Base-by-base conservation (phyloP, 805 yeast genomes). In the Wickerhamomyces canadensis region DNA sequence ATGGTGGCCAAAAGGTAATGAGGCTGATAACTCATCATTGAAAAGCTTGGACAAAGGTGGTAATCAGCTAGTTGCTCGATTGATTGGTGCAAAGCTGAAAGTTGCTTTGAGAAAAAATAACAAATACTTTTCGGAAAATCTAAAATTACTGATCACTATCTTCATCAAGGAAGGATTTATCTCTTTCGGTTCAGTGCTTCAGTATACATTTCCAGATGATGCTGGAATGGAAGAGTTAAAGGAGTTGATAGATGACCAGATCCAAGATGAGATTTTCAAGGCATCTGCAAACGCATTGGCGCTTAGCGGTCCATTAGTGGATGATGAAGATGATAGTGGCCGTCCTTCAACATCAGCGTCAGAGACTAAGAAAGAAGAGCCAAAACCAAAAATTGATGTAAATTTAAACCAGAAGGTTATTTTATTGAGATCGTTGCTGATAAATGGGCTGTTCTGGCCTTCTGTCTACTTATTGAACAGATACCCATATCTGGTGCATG, bases 281-380 rank as follows among this genome's bases (percentile, higher is more conserved):
- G 81, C 89, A 0, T 70, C 75, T 18, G 81, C 85, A 0, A 84
- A 82, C 43, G 95, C 95, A 0, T 62, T 89, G 34, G 93, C 97
- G 0, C 56, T 88, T 48, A 96, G 96, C 6, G 93, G 93, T 9
- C 95, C 96, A 0, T 64, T 89, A 27, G 67, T 70, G 4, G 78
- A 76, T 27, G 91, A 82, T 25, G 84, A 76, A 15, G 83, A 75
- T 18, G 76, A 68, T 7, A 65, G 61, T n/a, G 60, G 51, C 7
- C 23, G 10, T 12, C 35, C 34, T 10, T 23, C 53, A 5, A 41
- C 19, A 14, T 28, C 37, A 5, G 34, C 24, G 14, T 18, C 23
- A 15, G 36, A 28, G 33, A 6, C 19, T 19, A 6, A n/a, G 11
- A 18, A 29, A 13, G 13, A 19, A 12, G 12, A 19, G 5, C 11